These are phyloP conservation scores for Limonomyces culmigenus DNA, from an alignment of 1,284 basidiomycete species.

Conservation along the genomic window DNA sequence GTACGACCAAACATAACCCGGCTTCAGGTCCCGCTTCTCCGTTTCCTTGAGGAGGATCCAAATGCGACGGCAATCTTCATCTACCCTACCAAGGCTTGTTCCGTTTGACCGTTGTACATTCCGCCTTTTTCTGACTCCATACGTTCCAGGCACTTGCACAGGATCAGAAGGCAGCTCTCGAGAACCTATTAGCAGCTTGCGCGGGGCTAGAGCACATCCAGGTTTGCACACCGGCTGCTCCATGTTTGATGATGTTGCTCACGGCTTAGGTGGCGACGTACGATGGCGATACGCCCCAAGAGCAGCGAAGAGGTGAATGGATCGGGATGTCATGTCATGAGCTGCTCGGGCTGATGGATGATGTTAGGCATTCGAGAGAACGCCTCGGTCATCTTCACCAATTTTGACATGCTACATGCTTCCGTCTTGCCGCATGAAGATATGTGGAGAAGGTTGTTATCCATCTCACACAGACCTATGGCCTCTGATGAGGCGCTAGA, in stretches of 20 bases:
- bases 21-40: conserved; percentile 53
- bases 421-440: conserved; percentile 79
- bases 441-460: conserved; percentile 40
- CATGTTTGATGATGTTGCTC: conserved; percentile 8
- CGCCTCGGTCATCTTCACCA: conserved; percentile 60
- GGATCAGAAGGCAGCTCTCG: conserved; percentile 62
- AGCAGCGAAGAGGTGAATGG: conserved; percentile 33
- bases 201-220: conserved; percentile 44
- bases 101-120: neutral
- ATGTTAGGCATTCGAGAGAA: conserved; percentile 40
- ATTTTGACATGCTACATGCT: conserved; percentile 77
- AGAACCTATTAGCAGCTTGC: conserved; percentile 47
- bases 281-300: conserved; percentile 76
- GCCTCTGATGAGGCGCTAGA: conserved; percentile 16
- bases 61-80: conserved; percentile 67
- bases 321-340: neutral
- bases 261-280: conserved; percentile 50
- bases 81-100: conserved; percentile 70
- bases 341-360: neutral
- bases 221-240: conserved; percentile 15
- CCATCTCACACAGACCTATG: too few relatives aligned
- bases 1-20: conserved; percentile 2
- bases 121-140: neutral
- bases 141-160: conserved; percentile 64
- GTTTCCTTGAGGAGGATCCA: conserved; percentile 45